Conservation (phyloP, 306 rosid species). For the Acacia melanoxylon region DNA sequence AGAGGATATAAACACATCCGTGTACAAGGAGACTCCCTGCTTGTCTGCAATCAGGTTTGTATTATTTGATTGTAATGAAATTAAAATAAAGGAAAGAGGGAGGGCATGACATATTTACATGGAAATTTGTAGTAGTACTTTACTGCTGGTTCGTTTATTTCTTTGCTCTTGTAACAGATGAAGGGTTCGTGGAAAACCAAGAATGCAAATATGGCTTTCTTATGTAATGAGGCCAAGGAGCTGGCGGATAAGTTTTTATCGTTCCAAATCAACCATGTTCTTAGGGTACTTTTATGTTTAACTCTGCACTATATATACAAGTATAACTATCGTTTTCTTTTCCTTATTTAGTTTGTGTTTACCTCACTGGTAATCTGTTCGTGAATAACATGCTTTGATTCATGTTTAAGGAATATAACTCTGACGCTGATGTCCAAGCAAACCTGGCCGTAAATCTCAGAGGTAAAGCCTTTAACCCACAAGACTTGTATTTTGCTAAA, state of each 20-base stretch:
- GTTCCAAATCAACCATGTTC: conserved; percentile 70
- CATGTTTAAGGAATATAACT: conserved; percentile 63
- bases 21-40: conserved; percentile 73
- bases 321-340: not conserved
- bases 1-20: conserved; percentile 62
- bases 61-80: not conserved
- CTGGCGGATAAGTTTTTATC: conserved; percentile 57
- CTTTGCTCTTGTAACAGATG: conserved; percentile 47
- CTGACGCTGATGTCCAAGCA: conserved; percentile 80
- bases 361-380: conserved; percentile 4
- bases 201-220: conserved; percentile 58
- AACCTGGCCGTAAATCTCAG: conserved; percentile 57
- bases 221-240: conserved; percentile 65
- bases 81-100: not conserved
- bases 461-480: conserved; percentile 45
- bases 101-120: not conserved
- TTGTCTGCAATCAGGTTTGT: conserved; percentile 92
- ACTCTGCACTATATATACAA: not conserved
- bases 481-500: not conserved
- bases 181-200: conserved; percentile 74
- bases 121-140: not conserved
- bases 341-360: not conserved
- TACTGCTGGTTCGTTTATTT: not conserved
- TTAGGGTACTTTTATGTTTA: conserved; percentile 52
- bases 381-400: conserved; percentile 13